These are phyloP conservation scores for Botrytis paeoniae DNA, from an alignment of 2,329 filamentous ascomycete species.

Conservation along the genomic window DNA sequence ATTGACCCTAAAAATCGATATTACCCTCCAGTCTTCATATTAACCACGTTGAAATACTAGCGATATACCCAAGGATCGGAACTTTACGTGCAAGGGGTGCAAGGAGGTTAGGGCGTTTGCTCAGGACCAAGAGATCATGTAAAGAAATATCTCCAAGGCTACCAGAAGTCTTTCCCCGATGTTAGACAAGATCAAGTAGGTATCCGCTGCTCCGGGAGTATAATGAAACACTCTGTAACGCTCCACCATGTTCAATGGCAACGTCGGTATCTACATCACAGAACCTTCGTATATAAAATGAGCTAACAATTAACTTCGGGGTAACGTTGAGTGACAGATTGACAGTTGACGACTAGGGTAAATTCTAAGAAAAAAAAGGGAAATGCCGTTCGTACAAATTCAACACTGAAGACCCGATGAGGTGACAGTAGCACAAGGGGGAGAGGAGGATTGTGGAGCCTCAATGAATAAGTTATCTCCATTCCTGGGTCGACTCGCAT, in stretches of 20 bases:
- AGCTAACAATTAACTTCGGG: neutral
- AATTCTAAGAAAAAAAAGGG: neutral
- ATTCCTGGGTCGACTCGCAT: constrained; percentile 14
- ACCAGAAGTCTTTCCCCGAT: constrained; percentile 11
- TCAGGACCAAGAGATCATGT: neutral
- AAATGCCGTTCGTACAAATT: constrained; percentile 4
- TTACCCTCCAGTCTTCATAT: neutral
- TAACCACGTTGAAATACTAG: neutral
- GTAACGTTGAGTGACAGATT: constrained; percentile 12
- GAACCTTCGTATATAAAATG: constrained; percentile 4
- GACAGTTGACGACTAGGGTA: constrained; percentile 12
- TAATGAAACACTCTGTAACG: constrained; percentile 21
- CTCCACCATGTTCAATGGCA: neutral
- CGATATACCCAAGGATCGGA: constrained; percentile 14
- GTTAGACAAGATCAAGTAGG: constrained; percentile 22
- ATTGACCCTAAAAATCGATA: neutral
- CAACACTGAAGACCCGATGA: constrained; percentile 4
- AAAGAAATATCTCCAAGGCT: neutral
- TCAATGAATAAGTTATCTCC: constrained; percentile 14
- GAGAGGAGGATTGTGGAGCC: constrained; percentile 10
- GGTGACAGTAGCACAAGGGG: neutral
- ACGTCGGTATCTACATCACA: constrained; percentile 1
- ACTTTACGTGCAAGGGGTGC: neutral
- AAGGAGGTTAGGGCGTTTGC: neutral
- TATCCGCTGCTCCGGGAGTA: constrained; percentile 18